phyloP scores from a whole-genome alignment of 176 grass and related monocot genomes.

The Ananas comosus region DNA sequence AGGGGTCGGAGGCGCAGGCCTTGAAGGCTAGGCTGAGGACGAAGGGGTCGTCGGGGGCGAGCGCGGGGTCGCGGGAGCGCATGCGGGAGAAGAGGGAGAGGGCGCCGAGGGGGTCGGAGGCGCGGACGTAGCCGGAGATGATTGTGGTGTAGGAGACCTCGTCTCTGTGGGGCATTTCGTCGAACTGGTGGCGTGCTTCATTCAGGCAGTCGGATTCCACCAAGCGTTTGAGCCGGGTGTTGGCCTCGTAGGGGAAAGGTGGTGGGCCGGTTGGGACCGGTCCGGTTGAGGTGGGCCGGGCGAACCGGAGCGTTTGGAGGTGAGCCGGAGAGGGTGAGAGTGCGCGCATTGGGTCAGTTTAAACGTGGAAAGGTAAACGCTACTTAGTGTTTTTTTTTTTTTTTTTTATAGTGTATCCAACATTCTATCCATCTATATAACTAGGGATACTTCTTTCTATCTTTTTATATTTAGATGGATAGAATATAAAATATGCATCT shows the following conservation, averaged over 20 bases:
- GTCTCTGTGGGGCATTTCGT: constrained; percentile 33
- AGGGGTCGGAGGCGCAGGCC: constrained; percentile 25
- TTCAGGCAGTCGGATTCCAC: constrained; percentile 23
- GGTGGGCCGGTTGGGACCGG: neutral
- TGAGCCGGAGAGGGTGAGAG: neutral
- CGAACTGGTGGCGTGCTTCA: constrained; percentile 43
- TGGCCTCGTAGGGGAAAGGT: constrained; percentile 5
- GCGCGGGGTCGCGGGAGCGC: constrained; percentile 15
- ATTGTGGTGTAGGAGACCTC: constrained; percentile 44
- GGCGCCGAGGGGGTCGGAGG: constrained; percentile 21
- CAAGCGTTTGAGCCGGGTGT: constrained; percentile 19
- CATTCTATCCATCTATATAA: no score
- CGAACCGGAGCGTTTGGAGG: constrained; percentile 6
- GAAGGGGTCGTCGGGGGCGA: constrained; percentile 30
- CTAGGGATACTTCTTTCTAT: no score
- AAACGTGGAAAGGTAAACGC: no score
- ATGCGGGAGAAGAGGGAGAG: constrained; percentile 43
- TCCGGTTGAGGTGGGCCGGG: neutral
- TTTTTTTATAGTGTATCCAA: no score
- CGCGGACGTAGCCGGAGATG: constrained; percentile 29
- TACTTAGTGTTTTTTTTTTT: no score
- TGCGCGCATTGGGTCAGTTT: constrained; percentile 9
- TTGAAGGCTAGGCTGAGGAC: constrained; percentile 51
- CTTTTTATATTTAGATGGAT: no score
- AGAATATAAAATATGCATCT: no score